Conservation (phyloP, 768 basidiomycete genomes). For the Suillus spraguei region DNA sequence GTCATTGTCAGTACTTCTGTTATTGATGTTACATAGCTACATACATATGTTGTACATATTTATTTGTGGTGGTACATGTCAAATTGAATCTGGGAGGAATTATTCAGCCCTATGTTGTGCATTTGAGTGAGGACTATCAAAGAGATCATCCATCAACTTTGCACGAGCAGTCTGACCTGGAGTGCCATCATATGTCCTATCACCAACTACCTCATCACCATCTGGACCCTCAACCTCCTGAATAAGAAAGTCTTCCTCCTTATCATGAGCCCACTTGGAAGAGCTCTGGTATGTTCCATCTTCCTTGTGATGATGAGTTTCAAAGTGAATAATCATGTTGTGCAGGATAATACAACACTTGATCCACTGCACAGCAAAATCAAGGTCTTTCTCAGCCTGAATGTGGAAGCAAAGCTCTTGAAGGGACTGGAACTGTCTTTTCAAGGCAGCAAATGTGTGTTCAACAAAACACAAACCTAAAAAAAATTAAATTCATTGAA, state of each 20-base stretch:
- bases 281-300: background rate
- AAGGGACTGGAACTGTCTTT: slow-evolving; percentile 8
- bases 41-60: too few species aligned
- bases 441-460: slow-evolving; percentile 11
- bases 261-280: too few species aligned
- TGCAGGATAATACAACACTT: background rate
- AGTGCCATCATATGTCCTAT: background rate
- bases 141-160: background rate
- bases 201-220: background rate
- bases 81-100: too few species aligned
- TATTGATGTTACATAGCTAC: too few species aligned
- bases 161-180: background rate
- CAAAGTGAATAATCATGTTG: background rate
- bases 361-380: background rate
- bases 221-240: background rate
- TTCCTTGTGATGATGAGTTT: background rate
- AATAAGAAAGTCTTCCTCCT: too few species aligned
- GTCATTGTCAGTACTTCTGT: too few species aligned
- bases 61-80: too few species aligned
- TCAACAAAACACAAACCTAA: slow-evolving; percentile 8
- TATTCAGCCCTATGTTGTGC: too few species aligned
- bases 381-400: background rate
- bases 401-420: background rate
- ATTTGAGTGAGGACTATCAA: background rate
- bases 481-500: background rate